A percentile compares a stretch with the other conserved stretches of the same genome.
These are phyloP conservation scores for Cronartium ribicola DNA, from an alignment of 1,284 basidiomycete species.

Conservation along the genomic window DNA sequence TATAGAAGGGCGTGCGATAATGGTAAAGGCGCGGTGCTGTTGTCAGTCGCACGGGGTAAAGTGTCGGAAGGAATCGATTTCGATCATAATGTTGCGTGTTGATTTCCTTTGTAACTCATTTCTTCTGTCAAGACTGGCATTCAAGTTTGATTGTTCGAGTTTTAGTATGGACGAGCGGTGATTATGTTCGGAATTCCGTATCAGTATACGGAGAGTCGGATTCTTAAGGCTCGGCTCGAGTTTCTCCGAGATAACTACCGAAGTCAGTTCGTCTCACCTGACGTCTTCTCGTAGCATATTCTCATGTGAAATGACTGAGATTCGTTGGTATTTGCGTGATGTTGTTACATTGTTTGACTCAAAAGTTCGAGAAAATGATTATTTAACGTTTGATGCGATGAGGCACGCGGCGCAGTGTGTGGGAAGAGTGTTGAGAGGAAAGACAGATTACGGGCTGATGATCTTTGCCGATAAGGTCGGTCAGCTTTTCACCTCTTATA, in stretches of 20 bases:
- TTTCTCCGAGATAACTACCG: conserved; percentile 97
- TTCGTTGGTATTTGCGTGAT: neutral
- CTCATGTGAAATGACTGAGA: too few relatives aligned
- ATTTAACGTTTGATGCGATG: conserved; percentile 98
- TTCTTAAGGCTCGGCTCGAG: conserved; percentile 92
- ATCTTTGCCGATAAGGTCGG: conserved; percentile 94
- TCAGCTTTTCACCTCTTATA: conserved; percentile 6
- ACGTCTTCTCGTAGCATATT: too few relatives aligned
- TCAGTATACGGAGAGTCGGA: conserved; percentile 97
- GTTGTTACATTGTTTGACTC: neutral
- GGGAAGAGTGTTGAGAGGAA: conserved; percentile 82
- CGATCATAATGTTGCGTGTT: conserved; percentile 63
- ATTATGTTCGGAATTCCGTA: conserved; percentile 83
- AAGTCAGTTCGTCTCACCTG: conserved; percentile 50
- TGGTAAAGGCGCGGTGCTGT: conserved; percentile 88
- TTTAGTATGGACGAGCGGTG: conserved; percentile 93
- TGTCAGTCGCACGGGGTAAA: conserved; percentile 97
- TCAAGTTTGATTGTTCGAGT: conserved; percentile 4
- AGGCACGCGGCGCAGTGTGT: conserved; percentile 98
- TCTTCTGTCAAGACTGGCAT: neutral
- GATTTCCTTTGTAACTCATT: neutral
- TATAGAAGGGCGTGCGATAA: conserved; percentile 98
- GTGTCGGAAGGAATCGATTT: conserved; percentile 99
- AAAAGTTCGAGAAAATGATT: conserved; percentile 84
- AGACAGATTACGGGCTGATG: conserved; percentile 99